Base-by-base conservation (phyloP, 164 flowering plant genomes). In the Piper betle region DNA sequence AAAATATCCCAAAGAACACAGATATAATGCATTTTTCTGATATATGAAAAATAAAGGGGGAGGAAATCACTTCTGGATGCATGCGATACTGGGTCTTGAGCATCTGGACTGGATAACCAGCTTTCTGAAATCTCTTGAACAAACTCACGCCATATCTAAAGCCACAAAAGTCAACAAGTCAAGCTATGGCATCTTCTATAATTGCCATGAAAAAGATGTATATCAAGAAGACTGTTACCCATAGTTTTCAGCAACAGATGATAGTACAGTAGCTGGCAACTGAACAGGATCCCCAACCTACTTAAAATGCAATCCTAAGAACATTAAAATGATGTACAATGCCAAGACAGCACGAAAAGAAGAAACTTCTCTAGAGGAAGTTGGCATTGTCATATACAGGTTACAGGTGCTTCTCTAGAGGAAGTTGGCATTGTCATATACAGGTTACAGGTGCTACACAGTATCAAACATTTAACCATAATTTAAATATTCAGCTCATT, bases 211-310 rank as follows among this genome's bases (percentile, higher is more conserved):
- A 33, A 4, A 17, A 70, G 52, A 39, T 53, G 18, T 33, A 58
- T 15, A 53, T 9, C 9, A 1, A 19, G 55, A n/a, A 62, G 15
- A 61, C 13, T 37, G 12, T 10, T 80, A 93, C 98, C 94, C 97
- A 65, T 75, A 80, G 66, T 78, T 80, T 58, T 77, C 73, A 38
- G 99, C 97, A 58, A 71, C 41, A 38, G 87, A 73, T 62, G 99
- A 93, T 61, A 90, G 84, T 10, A 93, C 97, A 64, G 99, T 93
- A 13, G 99, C 97, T 57, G 99, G 99, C 65, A 93, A 69, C 68
- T 93, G 99, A 69, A 81, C 85, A 5, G 99, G 97, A 80, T 93
- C 99, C 37, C 97, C 99, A 65, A 93, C 88, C 98, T 90, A 62
- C 5, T 17, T 59, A 20, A 40, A 4, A 41, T 43, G 50, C 12